Conservation (phyloP, 306 rosid species). For the Dicorynia guianensis region DNA sequence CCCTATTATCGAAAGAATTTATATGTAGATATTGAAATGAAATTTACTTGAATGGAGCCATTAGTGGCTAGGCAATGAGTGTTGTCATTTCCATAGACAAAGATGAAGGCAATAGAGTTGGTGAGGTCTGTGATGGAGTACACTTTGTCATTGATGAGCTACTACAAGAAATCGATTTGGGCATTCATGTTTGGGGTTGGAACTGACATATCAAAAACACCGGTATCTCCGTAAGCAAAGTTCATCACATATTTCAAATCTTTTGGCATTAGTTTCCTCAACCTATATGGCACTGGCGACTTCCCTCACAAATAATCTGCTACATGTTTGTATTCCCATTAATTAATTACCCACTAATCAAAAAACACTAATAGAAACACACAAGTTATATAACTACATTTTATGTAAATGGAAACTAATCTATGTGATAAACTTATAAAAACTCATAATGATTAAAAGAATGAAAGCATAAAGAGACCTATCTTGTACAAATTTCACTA, state of each 20-base stretch:
- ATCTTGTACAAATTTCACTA: too few species aligned
- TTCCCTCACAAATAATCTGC: conserved; percentile 60
- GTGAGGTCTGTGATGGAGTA: conserved; percentile 49
- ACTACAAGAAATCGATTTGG: conserved; percentile 63
- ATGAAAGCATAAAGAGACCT: too few species aligned
- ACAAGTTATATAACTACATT: too few species aligned
- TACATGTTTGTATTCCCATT: conserved; percentile 30
- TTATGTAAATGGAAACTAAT: too few species aligned
- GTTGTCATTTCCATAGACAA: conserved; percentile 79
- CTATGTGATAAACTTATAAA: too few species aligned
- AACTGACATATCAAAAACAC: conserved; percentile 60
- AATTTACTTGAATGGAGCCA: conserved; percentile 46
- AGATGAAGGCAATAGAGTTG: conserved; percentile 62
- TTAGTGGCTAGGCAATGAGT: conserved; percentile 33
- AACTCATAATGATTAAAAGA: too few species aligned
- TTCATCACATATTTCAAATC: conserved; percentile 74
- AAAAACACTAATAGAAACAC: too few species aligned
- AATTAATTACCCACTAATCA: too few species aligned
- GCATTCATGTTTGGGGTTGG: conserved; percentile 68
- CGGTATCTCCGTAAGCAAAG: conserved; percentile 83
- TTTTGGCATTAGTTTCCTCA: conserved; percentile 42
- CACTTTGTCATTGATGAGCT: conserved; percentile 47
- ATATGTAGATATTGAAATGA: too few species aligned
- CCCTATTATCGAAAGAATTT: too few species aligned
- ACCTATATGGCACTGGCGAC: conserved; percentile 67